Conservation (phyloP, 169 alveolate species). For the Eimeria sp. region DNA sequence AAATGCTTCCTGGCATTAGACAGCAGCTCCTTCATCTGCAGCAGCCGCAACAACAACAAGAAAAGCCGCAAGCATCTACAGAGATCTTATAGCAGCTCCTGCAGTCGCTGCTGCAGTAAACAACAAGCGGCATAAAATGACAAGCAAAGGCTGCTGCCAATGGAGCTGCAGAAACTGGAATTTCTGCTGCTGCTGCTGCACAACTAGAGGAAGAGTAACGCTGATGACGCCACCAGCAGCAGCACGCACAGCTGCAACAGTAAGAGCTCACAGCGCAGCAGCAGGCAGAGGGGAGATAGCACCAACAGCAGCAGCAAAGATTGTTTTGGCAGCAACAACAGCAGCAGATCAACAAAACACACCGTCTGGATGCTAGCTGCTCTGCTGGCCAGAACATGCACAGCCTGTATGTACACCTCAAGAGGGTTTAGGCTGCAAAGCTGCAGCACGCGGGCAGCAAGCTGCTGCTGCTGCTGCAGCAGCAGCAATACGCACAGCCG, state of each 20-base stretch:
- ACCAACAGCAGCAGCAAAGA: too few relatives aligned
- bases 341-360: not conserved
- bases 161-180: not conserved
- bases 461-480: conserved; percentile 34
- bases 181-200: not conserved
- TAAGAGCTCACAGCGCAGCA: not conserved
- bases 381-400: conserved; percentile 59
- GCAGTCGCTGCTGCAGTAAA: not conserved
- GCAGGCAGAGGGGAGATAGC: too few relatives aligned
- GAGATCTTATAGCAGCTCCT: not conserved
- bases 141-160: too few relatives aligned
- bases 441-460: conserved; percentile 55
- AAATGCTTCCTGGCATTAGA: conserved; percentile 40
- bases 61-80: not conserved
- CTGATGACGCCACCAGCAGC: not conserved
- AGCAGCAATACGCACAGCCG: too few relatives aligned
- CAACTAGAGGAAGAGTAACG: not conserved
- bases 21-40: not conserved
- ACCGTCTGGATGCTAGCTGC: conserved; percentile 1
- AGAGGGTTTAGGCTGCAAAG: conserved; percentile 55
- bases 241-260: not conserved
- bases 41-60: not conserved
- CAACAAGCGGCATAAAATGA: too few relatives aligned
- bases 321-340: not conserved
- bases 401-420: conserved; percentile 76